Conservation (phyloP, 331 rosid genomes). For the Acacia concinna region DNA sequence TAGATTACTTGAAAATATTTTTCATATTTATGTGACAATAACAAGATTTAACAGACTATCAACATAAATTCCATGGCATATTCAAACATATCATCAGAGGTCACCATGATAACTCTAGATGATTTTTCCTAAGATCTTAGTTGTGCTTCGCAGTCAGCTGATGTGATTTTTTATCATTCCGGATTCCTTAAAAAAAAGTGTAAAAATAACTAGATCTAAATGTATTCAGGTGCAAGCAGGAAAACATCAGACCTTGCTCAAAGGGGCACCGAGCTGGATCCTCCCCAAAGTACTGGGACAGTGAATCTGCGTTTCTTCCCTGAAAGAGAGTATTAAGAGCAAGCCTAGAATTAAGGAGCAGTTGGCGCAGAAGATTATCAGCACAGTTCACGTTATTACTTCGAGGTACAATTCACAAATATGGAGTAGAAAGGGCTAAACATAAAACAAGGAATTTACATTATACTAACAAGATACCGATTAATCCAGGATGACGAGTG, state of each 20-base stretch:
- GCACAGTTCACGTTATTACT: not conserved
- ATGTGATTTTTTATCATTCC: not conserved
- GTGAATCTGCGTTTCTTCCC: constrained; percentile 98
- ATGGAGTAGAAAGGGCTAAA: not conserved
- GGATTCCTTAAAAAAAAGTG: not conserved
- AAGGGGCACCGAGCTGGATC: constrained; percentile 98
- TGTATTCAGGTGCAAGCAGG: not conserved
- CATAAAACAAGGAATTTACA: not conserved
- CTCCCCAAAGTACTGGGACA: constrained; percentile 97
- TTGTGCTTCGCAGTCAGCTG: not conserved
- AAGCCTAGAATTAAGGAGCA: constrained; percentile 28
- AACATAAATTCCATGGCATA: not conserved
- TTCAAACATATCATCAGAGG: not conserved
- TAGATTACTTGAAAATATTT: too few species aligned
- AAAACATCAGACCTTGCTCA: constrained; percentile 81
- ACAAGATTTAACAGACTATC: not conserved
- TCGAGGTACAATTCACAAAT: not conserved
- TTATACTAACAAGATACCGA: too few species aligned
- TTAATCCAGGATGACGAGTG: too few species aligned
- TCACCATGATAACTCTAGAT: not conserved
- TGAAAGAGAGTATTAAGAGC: constrained; percentile 40
- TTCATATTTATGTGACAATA: not conserved
- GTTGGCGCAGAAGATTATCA: constrained; percentile 17
- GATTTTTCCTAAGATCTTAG: not conserved
- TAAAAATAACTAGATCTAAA: not conserved